Base-by-base conservation (phyloP, 495 filamentous ascomycete genomes). In the Geoglossum glabrum region DNA sequence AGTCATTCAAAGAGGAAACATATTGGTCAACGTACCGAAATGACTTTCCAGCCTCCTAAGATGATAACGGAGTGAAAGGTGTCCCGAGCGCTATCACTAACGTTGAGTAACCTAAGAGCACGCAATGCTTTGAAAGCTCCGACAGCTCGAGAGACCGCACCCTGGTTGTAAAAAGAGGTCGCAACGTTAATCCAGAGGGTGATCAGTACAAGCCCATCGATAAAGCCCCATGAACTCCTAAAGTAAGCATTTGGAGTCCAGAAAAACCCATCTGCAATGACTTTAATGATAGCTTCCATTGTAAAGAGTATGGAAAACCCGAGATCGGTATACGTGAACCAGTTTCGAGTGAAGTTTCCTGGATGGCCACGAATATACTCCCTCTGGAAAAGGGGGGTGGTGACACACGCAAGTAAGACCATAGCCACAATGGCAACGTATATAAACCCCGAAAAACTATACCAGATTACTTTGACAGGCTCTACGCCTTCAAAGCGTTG, bases 61-160 rank as follows among this genome's bases (percentile, higher is more conserved):
- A 99, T 84, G 54, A 98, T 86, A 61, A 99, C 82, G 0, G 90
- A 94, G 65, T 99, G 92, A 64, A 99, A 97, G 0, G 89, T 96
- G 65, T 96, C 84, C 65, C 90, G 80, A 36, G 92, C 93, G 64
- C 87, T 96, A 65, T 96, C 89, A 66, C 89, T 95, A 60, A 99
- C 86, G 61, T 96, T 97, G 61, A 99, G 78, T 27, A 99, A 71
- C 47, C 92, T 77, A 26, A 99, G 73, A 36, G 92, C 93, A 67
- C 92, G 82, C n/a, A 99, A 77, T 25, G 92, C 92, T 74, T 99
- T 99, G 74, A 99, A 97, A 30, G 93, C 92, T 46, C 92, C 92
- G 55, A 99, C 85, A 21, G 87, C 85, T 64, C 92, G 73, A 4
- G 90, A 93, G 51, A 96, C 80, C 49, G 80, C 80, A 47, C 85